Percentiles rank a stretch among this genome's conserved stretches.
phyloP scores from a whole-genome alignment of 768 basidiomycete genomes.

The Exidia glandulosa region DNA sequence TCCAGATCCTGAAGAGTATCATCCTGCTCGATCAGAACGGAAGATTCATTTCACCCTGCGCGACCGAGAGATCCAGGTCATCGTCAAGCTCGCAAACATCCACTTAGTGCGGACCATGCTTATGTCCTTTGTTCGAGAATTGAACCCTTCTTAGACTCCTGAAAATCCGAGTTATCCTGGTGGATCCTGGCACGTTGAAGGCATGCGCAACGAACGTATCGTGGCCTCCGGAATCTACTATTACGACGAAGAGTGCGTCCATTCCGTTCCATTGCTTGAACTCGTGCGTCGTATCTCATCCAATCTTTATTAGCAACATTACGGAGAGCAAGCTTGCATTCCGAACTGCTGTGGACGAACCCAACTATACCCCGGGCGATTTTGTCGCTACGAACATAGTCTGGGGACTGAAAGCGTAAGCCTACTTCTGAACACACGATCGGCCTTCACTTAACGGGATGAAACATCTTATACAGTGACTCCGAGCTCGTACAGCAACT shows the following conservation, averaged over 20 bases:
- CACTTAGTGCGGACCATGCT: too few species aligned
- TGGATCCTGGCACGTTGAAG: slow-evolving; percentile 30
- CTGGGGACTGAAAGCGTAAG: slow-evolving; percentile 15
- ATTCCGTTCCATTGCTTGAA: slow-evolving; percentile 21
- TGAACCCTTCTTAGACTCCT: too few species aligned
- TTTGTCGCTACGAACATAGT: slow-evolving; percentile 17
- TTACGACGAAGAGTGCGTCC: slow-evolving; percentile 5
- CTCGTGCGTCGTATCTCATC: slow-evolving; percentile 4
- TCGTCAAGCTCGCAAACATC: slow-evolving; percentile 23
- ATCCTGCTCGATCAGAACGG: slow-evolving; percentile 4
- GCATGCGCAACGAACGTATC: slow-evolving; percentile 17
- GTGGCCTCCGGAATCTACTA: slow-evolving; percentile 14
- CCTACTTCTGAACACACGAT: slow-evolving; percentile 6
- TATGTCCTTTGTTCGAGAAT: too few species aligned
- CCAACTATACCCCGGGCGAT: slow-evolving; percentile 12
- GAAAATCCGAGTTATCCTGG: slow-evolving; percentile 26
- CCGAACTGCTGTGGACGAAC: slow-evolving; percentile 16
- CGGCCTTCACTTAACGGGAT: slow-evolving; percentile 7
- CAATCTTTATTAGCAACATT: too few species aligned
- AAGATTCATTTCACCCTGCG: slow-evolving; percentile 23
- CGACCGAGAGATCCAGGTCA: slow-evolving; percentile 24
- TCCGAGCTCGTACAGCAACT: slow-evolving; percentile 10
- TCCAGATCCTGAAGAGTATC: not conserved
- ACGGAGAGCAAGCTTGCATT: slow-evolving; percentile 20
- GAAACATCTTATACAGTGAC: slow-evolving; percentile 4